Evolutionary conservation across 1,284 basidiomycete species (phyloP), one percentile per base, ranked within the genome.

Genomic region (Fomitopsis betulina): DNA sequence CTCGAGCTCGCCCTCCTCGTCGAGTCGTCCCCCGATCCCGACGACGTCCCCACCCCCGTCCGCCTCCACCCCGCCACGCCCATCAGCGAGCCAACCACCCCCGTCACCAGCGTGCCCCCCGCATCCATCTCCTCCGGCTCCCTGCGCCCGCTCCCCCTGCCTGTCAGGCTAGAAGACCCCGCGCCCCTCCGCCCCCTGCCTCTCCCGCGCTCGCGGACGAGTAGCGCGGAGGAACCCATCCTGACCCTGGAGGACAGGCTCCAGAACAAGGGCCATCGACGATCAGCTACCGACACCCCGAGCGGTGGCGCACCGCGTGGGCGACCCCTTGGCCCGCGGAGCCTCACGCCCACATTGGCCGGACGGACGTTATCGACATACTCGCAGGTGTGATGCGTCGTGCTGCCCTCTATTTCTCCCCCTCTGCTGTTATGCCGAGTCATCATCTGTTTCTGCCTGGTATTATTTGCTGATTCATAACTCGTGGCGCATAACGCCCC

Each of bases 1-100:
- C 75, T 87, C 32, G 85, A 87, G 69, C 75, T 85, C 23, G 81
- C 80, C 50, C 71, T 74, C 54, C 69, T 78, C 23, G 58, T 58
- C 19, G 65, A 67, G 57, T 21, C n/a, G 5, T 17, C 49, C 33
- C 9, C 23, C 35, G 51, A 37, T 5, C 19, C 35, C 17, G 33
- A 32, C 23, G 51, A 53, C 12, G 5, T 21, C 32, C 47, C 32
- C 25, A 50, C 47, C 30, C 47, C 47, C 32, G 47, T 50, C 13
- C 47, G 47, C 30, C 47, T 50, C 27, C 47, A 50, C 32, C 47
- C 47, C 30, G 15, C 47, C 27, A 50, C 47, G 15, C 47, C 47
- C 25, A 23, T 50, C 25, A 50, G 47, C 47, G 32, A 50, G 30
- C 47, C 47, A 4, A 4, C 47, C 30, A 50, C 47, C 13, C 47